Evolutionary conservation across 352 stramenopile species (phyloP), one percentile per base, ranked within the genome.

Genomic region (Phytophthora crassamura): DNA sequence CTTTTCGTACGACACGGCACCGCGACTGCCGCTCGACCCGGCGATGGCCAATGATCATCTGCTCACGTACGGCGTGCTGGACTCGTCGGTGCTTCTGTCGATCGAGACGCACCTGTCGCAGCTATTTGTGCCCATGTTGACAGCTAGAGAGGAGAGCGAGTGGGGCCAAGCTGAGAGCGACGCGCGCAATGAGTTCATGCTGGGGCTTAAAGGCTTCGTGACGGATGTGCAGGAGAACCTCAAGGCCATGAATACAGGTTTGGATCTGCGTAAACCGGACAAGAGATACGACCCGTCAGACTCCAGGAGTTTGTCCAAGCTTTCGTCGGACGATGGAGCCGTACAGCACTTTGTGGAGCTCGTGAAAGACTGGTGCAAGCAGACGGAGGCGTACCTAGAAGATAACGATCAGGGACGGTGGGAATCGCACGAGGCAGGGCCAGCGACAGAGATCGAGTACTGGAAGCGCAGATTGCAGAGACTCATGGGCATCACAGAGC

Each of bases 181-280:
- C n/a, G 77, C 76, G 2, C 75, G 80, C 14, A 90, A 89, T 50
- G 90, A 97, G 54, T 97, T 97, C 57, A 85, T 94, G 72, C 75
- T 91, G 47, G 82, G 79, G 0, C 69, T 96, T 28, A 86, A 89
- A 55, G 78, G 72, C 2, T 97, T 98, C 43, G 78, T 89, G 7
- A 86, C 78, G 10, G 86, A 96, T 57, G 80, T 97, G 7, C 86
- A 97, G 47, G 89, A 97, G 43, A 96, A 93, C 61, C 67, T 97
- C 30, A 96, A 96, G 64, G 90, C 80, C 38, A 93, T 98, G 76
- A 93, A 73, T 55, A 91, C 88, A 3, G 92, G 90, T 0, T 74
- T 98, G 3, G 91, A 97, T 55, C 65, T 97, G 42, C 82, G 82
- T 14, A 96, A 97, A 55, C 88, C 91, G 7, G 84, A 97, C 64